These are phyloP conservation scores for Hordeum vulgare DNA, from an alignment of 176 grass and related monocot species.

Conservation along the genomic window MorexV3_pseudomolecules_assembly NC_058520.1:478740430-478740929, in stretches of 20 bases:
- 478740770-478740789: background rate
- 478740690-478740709: slow-evolving; percentile 67
- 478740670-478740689: slow-evolving; percentile 58
- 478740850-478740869: slow-evolving; percentile 27
- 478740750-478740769: background rate
- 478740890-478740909: background rate
- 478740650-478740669: slow-evolving; percentile 79
- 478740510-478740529: slow-evolving; percentile 63
- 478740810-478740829: background rate
- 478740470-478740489: slow-evolving; percentile 26
- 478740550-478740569: slow-evolving; percentile 39
- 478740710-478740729: slow-evolving; percentile 28
- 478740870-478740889: slow-evolving; percentile 18
- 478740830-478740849: background rate
- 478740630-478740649: slow-evolving; percentile 65
- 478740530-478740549: slow-evolving; percentile 78
- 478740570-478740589: slow-evolving; percentile 41
- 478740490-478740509: slow-evolving; percentile 30
- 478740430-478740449: slow-evolving; percentile 40
- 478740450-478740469: slow-evolving; percentile 49
- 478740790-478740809: background rate
- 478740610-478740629: slow-evolving; percentile 40
- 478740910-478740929: no score
- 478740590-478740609: slow-evolving; percentile 44
- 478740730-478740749: background rate